phyloP scores from a whole-genome alignment of 2,329 filamentous ascomycete species.

The Fusarium nurragi region DNA sequence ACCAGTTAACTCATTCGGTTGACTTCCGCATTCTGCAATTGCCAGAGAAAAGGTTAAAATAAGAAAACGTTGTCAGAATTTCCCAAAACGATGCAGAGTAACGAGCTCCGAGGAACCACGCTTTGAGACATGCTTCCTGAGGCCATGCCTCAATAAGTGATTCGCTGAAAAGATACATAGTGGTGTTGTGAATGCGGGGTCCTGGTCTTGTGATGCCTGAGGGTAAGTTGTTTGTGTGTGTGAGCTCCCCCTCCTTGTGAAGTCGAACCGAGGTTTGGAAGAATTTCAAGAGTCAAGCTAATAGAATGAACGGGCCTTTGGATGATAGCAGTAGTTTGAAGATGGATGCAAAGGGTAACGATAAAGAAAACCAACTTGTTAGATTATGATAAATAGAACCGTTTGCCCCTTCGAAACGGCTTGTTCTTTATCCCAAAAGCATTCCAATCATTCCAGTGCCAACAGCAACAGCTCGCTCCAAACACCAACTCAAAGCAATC shows the following conservation, averaged over 20 bases:
- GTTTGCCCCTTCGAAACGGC: neutral
- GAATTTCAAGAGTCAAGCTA: neutral
- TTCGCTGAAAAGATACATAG: neutral
- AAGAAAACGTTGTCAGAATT: neutral
- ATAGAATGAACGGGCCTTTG: neutral
- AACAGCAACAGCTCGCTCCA: neutral
- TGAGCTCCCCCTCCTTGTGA: slow-evolving; percentile 1
- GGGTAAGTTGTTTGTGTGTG: neutral
- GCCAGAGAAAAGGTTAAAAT: neutral
- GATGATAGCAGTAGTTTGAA: neutral
- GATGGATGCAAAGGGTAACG: neutral
- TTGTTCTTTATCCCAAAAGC: neutral
- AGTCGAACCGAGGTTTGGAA: slow-evolving; percentile 7
- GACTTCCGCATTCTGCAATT: neutral
- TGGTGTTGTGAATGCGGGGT: slow-evolving; percentile 27
- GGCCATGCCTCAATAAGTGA: neutral
- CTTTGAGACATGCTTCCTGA: neutral
- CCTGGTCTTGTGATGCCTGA: slow-evolving; percentile 8
- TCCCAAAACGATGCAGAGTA: slow-evolving; percentile 10
- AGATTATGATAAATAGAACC: slow-evolving; percentile 7
- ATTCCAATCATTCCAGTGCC: neutral
- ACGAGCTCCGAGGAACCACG: neutral
- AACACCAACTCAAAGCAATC: neutral
- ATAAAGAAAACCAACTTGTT: rapidly evolving
- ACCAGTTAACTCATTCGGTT: neutral